Conservation (phyloP, 805 yeast genomes). For the Candida hungchunana region DNA sequence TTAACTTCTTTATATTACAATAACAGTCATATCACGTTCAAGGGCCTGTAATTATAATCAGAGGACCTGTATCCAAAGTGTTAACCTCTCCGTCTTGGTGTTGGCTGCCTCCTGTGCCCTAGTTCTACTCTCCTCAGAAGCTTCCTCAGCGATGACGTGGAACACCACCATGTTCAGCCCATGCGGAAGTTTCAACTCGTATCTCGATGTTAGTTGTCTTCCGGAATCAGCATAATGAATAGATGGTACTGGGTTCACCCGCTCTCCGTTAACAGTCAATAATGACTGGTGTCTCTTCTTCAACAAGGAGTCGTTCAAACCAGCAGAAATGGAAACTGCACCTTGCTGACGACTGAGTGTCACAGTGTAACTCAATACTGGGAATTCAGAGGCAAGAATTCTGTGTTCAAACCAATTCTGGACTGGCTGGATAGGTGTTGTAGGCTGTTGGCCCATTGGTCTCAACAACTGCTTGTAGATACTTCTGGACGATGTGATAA, state of each 20-base stretch:
- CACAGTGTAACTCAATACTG: slow-evolving; percentile 37
- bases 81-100: slow-evolving; percentile 29
- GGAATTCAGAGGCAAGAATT: slow-evolving; percentile 33
- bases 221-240: slow-evolving; percentile 33
- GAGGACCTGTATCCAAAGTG: slow-evolving; percentile 37
- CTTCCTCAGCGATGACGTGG: slow-evolving; percentile 31
- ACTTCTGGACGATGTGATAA: slow-evolving; percentile 29
- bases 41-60: slow-evolving; percentile 3
- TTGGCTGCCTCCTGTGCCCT: slow-evolving; percentile 12
- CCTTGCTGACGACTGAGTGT: slow-evolving; percentile 45
- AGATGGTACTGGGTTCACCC: slow-evolving; percentile 39
- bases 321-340: slow-evolving; percentile 40
- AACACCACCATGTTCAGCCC: slow-evolving; percentile 45
- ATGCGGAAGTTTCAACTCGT: slow-evolving; percentile 41
- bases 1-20: no score
- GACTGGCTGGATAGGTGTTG: slow-evolving; percentile 18
- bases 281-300: slow-evolving; percentile 35
- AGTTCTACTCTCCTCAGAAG: slow-evolving; percentile 22
- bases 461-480: slow-evolving; percentile 27
- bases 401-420: slow-evolving; percentile 35
- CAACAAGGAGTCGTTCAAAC: slow-evolving; percentile 38
- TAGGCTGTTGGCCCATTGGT: slow-evolving; percentile 10
- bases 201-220: slow-evolving; percentile 30
- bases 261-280: slow-evolving; percentile 42
- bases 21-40: background rate